Percentiles rank a stretch among this genome's conserved stretches.
Evolutionary conservation across 805 yeast species (phyloP).

Genomic region (Starmerella floricola): DNA sequence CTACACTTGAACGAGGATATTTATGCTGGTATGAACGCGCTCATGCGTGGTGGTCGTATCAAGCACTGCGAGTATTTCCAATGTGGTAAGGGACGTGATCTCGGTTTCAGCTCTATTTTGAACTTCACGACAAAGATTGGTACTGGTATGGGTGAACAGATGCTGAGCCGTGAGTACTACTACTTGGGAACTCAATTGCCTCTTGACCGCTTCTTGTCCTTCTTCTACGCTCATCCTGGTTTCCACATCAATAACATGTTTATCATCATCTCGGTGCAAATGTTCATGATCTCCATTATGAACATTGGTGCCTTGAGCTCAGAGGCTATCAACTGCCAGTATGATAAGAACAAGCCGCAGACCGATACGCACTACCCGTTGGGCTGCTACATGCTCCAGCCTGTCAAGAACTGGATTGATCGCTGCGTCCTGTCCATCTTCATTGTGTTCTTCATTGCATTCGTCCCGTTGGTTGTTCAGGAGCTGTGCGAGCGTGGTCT

Average conservation of each 20-base stretch:
- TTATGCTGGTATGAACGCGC: slow-evolving; percentile 87
- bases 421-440: slow-evolving; percentile 80
- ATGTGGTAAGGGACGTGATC: slow-evolving; percentile 93
- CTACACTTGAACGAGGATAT: slow-evolving; percentile 89
- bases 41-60: slow-evolving; percentile 81
- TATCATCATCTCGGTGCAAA: slow-evolving; percentile 73
- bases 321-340: slow-evolving; percentile 58
- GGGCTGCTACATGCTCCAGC: slow-evolving; percentile 77
- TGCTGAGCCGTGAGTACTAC: slow-evolving; percentile 81
- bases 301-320: slow-evolving; percentile 68
- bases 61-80: slow-evolving; percentile 93
- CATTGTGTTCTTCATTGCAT: slow-evolving; percentile 85
- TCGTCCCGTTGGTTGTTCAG: slow-evolving; percentile 75
- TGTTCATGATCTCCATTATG: slow-evolving; percentile 68
- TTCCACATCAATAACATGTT: slow-evolving; percentile 86
- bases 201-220: slow-evolving; percentile 77
- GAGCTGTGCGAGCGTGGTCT: slow-evolving; percentile 79
- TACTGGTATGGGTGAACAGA: slow-evolving; percentile 97
- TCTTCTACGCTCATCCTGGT: slow-evolving; percentile 95
- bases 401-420: slow-evolving; percentile 82
- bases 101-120: slow-evolving; percentile 83
- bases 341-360: slow-evolving; percentile 52
- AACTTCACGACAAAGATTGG: slow-evolving; percentile 94
- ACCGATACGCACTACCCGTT: slow-evolving; percentile 63
- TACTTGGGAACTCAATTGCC: slow-evolving; percentile 84